Conservation (phyloP, 495 filamentous ascomycete genomes). For the Viridothelium virens region DNA sequence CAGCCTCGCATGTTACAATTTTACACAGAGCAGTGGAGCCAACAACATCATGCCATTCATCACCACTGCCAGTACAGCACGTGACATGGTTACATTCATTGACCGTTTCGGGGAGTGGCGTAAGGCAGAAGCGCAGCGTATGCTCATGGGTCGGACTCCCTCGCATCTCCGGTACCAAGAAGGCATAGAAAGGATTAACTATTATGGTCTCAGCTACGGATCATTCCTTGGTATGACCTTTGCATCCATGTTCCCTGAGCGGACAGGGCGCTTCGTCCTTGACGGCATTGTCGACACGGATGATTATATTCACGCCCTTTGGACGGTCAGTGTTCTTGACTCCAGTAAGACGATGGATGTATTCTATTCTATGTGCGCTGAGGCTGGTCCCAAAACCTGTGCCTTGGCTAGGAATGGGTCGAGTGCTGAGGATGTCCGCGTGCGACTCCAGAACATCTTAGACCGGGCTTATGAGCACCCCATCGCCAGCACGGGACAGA, state of each 20-base stretch:
- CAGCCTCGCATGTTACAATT: not conserved
- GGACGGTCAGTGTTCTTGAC: conserved; percentile 26
- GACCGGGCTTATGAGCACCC: conserved; percentile 40
- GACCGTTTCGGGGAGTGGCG: not conserved
- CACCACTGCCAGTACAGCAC: not conserved
- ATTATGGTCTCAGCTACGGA: conserved; percentile 14
- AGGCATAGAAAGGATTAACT: not conserved
- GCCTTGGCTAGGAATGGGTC: conserved; percentile 35
- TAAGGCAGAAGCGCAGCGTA: not conserved
- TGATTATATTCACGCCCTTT: conserved; percentile 27
- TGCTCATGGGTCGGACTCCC: not conserved
- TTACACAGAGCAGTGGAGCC: not conserved
- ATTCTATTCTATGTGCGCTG: conserved; percentile 46
- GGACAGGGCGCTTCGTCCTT: conserved; percentile 41
- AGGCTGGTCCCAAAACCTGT: conserved; percentile 42
- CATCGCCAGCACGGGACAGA: conserved; percentile 34
- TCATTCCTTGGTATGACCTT: conserved; percentile 17
- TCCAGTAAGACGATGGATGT: conserved; percentile 41
- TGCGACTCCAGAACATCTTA: conserved; percentile 38
- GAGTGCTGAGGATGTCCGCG: conserved; percentile 37
- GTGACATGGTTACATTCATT: conserved; percentile 6
- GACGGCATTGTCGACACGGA: conserved; percentile 43
- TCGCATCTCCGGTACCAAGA: not conserved
- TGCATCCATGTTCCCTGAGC: conserved; percentile 42
- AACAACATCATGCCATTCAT: not conserved